Percentiles rank a stretch among this genome's conserved stretches.
These are phyloP conservation scores for Stachybotrys echinatus DNA, from an alignment of 2,329 filamentous ascomycete genomes.

Conservation along the genomic window DNA sequence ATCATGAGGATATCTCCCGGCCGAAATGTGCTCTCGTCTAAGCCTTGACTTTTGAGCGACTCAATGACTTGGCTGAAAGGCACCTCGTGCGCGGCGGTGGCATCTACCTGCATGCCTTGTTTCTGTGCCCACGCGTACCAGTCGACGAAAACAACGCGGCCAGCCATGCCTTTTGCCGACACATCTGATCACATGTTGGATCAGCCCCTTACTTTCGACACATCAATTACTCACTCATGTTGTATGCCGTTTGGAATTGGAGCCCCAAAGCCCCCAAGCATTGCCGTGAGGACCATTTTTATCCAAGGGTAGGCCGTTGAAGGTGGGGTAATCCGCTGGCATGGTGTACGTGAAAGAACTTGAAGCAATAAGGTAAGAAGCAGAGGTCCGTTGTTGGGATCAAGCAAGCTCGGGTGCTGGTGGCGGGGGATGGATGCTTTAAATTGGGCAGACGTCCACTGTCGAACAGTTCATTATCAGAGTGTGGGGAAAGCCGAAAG, in stretches of 20 bases:
- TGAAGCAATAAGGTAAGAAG: too few species aligned
- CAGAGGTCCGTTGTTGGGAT: too few species aligned
- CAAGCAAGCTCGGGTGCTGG: too few species aligned
- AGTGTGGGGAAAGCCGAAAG: too few species aligned
- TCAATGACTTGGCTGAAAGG: not conserved
- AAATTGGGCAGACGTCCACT: too few species aligned
- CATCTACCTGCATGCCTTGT: slow-evolving; percentile 29
- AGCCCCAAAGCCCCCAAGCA: slow-evolving; percentile 51
- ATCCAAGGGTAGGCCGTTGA: slow-evolving; percentile 42
- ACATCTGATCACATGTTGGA: too few species aligned
- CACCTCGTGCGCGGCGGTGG: slow-evolving; percentile 17
- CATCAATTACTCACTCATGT: slow-evolving; percentile 6
- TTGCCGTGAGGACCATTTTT: slow-evolving; percentile 45
- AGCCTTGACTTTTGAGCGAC: not conserved
- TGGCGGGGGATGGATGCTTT: too few species aligned
- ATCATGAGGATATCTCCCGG: slow-evolving; percentile 47
- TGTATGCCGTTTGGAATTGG: slow-evolving; percentile 14
- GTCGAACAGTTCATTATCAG: too few species aligned
- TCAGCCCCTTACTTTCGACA: not conserved
- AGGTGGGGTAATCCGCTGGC: slow-evolving; percentile 21
- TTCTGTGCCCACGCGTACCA: slow-evolving; percentile 37
- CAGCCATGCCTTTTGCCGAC: slow-evolving; percentile 30
- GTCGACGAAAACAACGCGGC: slow-evolving; percentile 46
- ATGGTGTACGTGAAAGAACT: too few species aligned
- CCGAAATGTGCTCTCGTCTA: slow-evolving; percentile 25